Evolutionary conservation across 1,284 basidiomycete species (phyloP).

Genomic region (Tranzscheliella williamsii): DNA sequence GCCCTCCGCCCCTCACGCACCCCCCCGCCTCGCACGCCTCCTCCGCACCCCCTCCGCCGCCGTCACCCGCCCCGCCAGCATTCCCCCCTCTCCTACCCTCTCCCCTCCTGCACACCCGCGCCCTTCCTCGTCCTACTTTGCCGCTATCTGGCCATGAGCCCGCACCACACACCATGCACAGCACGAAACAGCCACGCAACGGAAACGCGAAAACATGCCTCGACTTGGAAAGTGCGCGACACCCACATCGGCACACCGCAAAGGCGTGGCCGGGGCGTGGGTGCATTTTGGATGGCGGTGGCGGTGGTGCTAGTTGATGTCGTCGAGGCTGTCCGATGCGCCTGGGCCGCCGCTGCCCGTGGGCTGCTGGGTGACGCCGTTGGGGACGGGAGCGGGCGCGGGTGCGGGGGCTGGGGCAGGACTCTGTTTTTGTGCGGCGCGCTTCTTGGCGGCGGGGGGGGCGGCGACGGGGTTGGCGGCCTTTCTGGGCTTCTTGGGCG

Average conservation of each 20-base stretch:
- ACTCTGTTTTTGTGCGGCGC: too few species aligned
- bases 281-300: too few species aligned
- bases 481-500: constrained; percentile 67
- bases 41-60: too few species aligned
- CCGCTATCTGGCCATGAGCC: too few species aligned
- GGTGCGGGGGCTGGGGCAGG: constrained; percentile 10
- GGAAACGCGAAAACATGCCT: too few species aligned
- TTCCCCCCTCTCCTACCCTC: neutral
- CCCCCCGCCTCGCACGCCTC: neutral
- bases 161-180: too few species aligned
- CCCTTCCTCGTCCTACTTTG: neutral
- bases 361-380: neutral
- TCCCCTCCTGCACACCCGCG: neutral
- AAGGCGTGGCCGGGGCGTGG: too few species aligned
- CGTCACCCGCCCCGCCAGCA: too few species aligned
- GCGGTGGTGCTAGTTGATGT: constrained; percentile 37
- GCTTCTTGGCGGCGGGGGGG: constrained; percentile 5
- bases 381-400: neutral
- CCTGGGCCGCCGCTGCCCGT: constrained; percentile 26
- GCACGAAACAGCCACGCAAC: too few species aligned
- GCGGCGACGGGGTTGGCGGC: constrained; percentile 1
- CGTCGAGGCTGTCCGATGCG: constrained; percentile 30
- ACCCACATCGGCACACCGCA: too few species aligned
- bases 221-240: too few species aligned
- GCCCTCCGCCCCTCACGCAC: constrained; percentile 18